phyloP scores from a whole-genome alignment of 176 grass and related monocot species.

The Chloris gayana region DNA sequence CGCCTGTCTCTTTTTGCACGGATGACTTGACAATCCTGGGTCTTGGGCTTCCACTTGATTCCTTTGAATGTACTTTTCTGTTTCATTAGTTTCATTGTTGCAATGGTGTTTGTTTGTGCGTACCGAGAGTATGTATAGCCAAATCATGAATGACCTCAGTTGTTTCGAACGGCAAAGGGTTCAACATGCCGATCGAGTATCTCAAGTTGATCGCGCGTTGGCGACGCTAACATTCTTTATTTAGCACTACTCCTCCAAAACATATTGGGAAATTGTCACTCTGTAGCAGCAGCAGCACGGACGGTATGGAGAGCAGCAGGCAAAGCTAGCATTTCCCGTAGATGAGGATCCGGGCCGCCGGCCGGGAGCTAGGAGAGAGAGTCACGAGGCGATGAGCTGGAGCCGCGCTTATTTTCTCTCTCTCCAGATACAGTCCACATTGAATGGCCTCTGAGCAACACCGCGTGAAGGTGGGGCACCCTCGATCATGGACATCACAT shows the following conservation, averaged over 20 bases:
- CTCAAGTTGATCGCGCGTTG: not conserved
- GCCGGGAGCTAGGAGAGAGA: not conserved
- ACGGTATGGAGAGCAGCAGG: not conserved
- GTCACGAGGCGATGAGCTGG: slow-evolving; percentile 27
- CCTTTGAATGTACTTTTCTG: too few relatives aligned
- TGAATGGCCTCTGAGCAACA: slow-evolving; percentile 57
- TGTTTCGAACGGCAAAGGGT: too few relatives aligned
- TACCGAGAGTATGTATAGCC: too few relatives aligned
- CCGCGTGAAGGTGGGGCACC: slow-evolving; percentile 47
- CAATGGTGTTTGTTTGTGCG: too few relatives aligned
- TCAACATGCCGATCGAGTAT: too few relatives aligned
- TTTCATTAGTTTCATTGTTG: too few relatives aligned
- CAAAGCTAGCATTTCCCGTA: not conserved
- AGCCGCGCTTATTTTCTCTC: slow-evolving; percentile 21
- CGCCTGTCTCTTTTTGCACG: too few relatives aligned
- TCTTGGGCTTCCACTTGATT: too few relatives aligned
- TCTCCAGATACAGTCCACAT: slow-evolving; percentile 20
- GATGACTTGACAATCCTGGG: too few relatives aligned
- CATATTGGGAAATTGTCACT: not conserved
- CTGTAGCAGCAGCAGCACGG: not conserved
- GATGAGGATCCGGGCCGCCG: not conserved
- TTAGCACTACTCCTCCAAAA: not conserved
- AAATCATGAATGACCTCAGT: too few relatives aligned
- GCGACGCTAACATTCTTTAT: not conserved
- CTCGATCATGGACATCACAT: not conserved